Percentiles rank a stretch among this genome's conserved stretches.
These are phyloP conservation scores for Sphaerostilbella broomeana DNA, from an alignment of 2,329 filamentous ascomycete genomes.

Conservation along the genomic window DNA sequence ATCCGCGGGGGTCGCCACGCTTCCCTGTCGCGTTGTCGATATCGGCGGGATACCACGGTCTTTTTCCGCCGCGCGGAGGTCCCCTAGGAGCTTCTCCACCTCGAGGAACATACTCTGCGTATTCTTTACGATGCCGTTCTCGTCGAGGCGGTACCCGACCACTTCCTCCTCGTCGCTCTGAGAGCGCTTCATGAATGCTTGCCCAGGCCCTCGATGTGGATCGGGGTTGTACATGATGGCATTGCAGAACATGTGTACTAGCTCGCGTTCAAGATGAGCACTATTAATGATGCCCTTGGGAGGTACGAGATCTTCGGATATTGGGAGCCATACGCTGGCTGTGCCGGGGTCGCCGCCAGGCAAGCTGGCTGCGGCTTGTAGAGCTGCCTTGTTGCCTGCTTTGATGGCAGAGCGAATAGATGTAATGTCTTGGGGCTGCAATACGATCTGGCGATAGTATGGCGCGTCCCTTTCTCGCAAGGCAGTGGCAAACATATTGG, in stretches of 20 bases:
- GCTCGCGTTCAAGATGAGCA: conserved; percentile 82
- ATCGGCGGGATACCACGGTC: conserved; percentile 35
- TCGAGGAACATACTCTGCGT: conserved; percentile 85
- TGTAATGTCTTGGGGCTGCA: conserved; percentile 71
- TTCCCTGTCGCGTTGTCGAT: conserved; percentile 28
- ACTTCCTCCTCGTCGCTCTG: conserved; percentile 40
- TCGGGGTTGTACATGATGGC: conserved; percentile 98
- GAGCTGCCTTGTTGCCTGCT: conserved; percentile 61
- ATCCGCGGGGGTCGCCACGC: conserved; percentile 37
- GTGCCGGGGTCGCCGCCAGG: conserved; percentile 52
- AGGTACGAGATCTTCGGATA: conserved; percentile 70
- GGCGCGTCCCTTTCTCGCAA: conserved; percentile 70
- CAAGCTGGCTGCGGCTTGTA: conserved; percentile 53
- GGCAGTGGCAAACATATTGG: conserved; percentile 71
- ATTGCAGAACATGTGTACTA: conserved; percentile 96
- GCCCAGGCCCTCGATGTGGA: conserved; percentile 62
- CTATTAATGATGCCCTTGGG: conserved; percentile 91
- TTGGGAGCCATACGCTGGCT: conserved; percentile 56
- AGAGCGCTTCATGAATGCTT: conserved; percentile 47
- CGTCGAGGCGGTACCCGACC: conserved; percentile 61
- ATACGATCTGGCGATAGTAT: conserved; percentile 66
- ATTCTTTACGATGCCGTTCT: conserved; percentile 82
- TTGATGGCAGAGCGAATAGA: conserved; percentile 70
- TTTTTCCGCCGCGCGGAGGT: conserved; percentile 68
- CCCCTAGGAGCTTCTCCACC: conserved; percentile 70